Evolutionary conservation across 2,329 filamentous ascomycete species (phyloP).

Genomic region (Dryadomyces sulphureus): DNA sequence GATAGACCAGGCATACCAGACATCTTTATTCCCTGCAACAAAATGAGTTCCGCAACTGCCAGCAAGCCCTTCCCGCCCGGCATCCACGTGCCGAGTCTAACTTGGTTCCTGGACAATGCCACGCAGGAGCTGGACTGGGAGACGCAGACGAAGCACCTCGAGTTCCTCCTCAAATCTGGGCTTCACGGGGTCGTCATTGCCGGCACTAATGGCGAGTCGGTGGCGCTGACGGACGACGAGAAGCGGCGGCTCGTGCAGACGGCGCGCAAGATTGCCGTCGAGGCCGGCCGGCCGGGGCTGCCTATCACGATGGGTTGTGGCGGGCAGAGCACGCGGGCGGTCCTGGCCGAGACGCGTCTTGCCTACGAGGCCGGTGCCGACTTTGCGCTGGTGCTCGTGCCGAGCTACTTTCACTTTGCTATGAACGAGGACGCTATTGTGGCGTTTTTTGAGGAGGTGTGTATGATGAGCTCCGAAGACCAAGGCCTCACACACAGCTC

Average conservation of each 20-base stretch:
- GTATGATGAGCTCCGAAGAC: neutral
- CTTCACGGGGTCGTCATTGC: conserved; percentile 49
- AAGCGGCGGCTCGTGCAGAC: conserved; percentile 44
- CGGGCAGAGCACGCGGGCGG: conserved; percentile 50
- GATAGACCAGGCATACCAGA: too few relatives aligned
- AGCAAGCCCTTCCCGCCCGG: conserved; percentile 23
- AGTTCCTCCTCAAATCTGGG: conserved; percentile 37
- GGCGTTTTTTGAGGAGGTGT: conserved; percentile 42
- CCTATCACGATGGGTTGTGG: conserved; percentile 53
- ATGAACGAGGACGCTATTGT: conserved; percentile 45
- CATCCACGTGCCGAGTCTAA: conserved; percentile 41
- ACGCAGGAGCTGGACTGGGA: conserved; percentile 41
- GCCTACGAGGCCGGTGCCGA: conserved; percentile 50
- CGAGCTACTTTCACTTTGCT: conserved; percentile 55
- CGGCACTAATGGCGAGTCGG: conserved; percentile 61
- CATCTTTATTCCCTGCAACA: neutral
- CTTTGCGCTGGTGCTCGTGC: conserved; percentile 52
- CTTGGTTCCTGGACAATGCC: conserved; percentile 33
- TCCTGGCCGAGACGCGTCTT: conserved; percentile 48
- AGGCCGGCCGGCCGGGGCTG: conserved; percentile 38
- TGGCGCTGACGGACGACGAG: conserved; percentile 51
- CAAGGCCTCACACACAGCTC: conserved; percentile 16
- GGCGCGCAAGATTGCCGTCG: conserved; percentile 44
- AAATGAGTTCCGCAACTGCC: neutral
- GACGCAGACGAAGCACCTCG: conserved; percentile 34